These are phyloP conservation scores for Mortierella alpina DNA, from an alignment of 192 early-diverging fungal species.

Conservation along the genomic window DNA sequence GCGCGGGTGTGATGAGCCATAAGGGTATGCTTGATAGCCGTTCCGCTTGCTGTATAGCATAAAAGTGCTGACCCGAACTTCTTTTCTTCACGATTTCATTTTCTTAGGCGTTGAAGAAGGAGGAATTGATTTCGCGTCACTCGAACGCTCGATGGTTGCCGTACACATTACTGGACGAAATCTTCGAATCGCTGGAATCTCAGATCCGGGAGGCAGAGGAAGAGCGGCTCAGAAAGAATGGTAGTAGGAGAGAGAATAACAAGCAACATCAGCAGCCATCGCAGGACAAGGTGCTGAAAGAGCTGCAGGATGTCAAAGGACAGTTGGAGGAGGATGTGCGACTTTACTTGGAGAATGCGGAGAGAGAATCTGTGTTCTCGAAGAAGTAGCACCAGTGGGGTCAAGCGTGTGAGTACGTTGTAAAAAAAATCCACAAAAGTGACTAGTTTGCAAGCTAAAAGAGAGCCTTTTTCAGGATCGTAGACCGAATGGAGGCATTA, in stretches of 20 bases:
- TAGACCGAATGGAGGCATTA: no score
- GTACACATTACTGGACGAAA: slow-evolving; percentile 46
- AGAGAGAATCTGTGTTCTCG: slow-evolving; percentile 34
- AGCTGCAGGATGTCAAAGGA: slow-evolving; percentile 11
- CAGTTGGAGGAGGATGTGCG: slow-evolving; percentile 32
- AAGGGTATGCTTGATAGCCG: no score
- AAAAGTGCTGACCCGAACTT: background rate
- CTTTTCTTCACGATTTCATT: background rate
- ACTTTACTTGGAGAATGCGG: slow-evolving; percentile 41
- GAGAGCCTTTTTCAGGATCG: no score
- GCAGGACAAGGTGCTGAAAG: background rate
- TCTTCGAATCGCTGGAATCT: slow-evolving; percentile 18
- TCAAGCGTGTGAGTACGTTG: background rate
- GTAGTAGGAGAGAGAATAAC: background rate
- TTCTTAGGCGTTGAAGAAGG: slow-evolving; percentile 33
- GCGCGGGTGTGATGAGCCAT: no score
- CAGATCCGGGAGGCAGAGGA: slow-evolving; percentile 16
- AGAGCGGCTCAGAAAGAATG: no score
- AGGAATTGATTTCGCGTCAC: slow-evolving; percentile 35
- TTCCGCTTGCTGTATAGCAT: background rate
- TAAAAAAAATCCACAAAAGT: background rate
- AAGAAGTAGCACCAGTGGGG: background rate
- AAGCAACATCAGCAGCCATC: background rate
- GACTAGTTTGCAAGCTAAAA: no score
- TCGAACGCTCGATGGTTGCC: slow-evolving; percentile 49